Percentiles rank a stretch among this genome's conserved stretches.
Conservation (phyloP, 2,329 filamentous ascomycete genomes). For the Apiospora aurea region DNA sequence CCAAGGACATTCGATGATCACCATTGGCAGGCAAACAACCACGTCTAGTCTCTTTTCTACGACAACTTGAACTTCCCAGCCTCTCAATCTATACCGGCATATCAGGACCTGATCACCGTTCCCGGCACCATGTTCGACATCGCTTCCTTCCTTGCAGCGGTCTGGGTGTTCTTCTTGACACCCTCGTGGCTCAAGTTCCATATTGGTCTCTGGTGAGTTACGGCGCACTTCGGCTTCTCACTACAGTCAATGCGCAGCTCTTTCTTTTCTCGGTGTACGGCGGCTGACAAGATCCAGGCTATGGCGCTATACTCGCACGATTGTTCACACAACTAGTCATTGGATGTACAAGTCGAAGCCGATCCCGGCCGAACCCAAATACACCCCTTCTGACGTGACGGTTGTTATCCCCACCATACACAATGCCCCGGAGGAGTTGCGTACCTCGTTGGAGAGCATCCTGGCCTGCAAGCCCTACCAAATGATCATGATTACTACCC, state of each 20-base stretch:
- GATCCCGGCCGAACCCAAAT: conserved; percentile 80
- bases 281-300: conserved; percentile 61
- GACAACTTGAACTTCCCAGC: neutral
- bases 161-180: conserved; percentile 6
- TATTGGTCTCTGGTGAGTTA: conserved; percentile 21
- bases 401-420: conserved; percentile 94
- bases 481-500: conserved; percentile 87
- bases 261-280: neutral
- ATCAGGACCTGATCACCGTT: neutral
- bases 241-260: neutral
- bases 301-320: conserved; percentile 84
- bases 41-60: neutral
- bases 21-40: neutral
- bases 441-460: conserved; percentile 80
- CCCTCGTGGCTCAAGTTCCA: conserved; percentile 22
- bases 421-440: conserved; percentile 82
- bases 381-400: conserved; percentile 84
- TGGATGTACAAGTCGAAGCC: conserved; percentile 88
- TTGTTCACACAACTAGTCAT: conserved; percentile 86
- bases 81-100: neutral
- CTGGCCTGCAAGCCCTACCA: conserved; percentile 73
- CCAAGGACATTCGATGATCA: conserved; percentile 1
- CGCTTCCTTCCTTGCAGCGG: neutral
- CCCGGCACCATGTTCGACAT: conserved; percentile 20
- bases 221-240: neutral